Evolutionary conservation across 768 basidiomycete genomes (phyloP), one percentile per base, ranked within the genome.

Genomic region (Tulasnella sp.): DNA sequence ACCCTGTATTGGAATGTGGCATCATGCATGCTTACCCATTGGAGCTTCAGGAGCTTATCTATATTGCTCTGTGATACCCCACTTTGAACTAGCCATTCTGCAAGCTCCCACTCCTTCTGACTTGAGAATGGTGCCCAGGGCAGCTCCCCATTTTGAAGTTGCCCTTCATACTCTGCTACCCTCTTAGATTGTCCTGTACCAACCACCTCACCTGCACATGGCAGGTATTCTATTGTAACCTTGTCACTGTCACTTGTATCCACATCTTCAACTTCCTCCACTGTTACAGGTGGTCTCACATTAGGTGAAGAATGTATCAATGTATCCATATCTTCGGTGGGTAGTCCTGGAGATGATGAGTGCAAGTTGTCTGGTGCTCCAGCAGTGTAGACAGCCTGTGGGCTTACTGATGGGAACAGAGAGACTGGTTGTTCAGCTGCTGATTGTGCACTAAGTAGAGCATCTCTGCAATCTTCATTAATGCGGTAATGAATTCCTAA

Each of bases 71-170:
- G 61, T 13, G 67, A 70, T 15, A 72, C 37, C 4, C 32, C 46
- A 72, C 70, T 77, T 23, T 70, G 39, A 37, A 44, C 35, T 2
- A 72, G 29, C 77, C 77, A 77, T 32, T 73, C 46, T 5, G 70
- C 70, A 1, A 77, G 70, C 48, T 70, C 69, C 77, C 77, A 77
- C 26, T 77, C 77, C 23, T 77, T 29, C 5, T 42, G 37, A 72
- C 37, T 77, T 70, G 16, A 11, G 48, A 71, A 77, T 42, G 77
- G 74, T 29, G 44, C 37, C 42, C 74, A 74, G 20, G 74, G 74
- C 26, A 16, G 20, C 13, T 42, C 37, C 10, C 4, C 37, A 72
- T 42, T 72, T n/a, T 10, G 44, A 32, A 42, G 16, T 70, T 70
- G 67, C 40, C 7, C 13, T 26, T 70, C 70, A 70, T 35, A 70